Percentiles rank a stretch among this genome's conserved stretches.
Evolutionary conservation across 257 asterid genomes (phyloP).

Genomic region (Cruciata laevipes): DNA sequence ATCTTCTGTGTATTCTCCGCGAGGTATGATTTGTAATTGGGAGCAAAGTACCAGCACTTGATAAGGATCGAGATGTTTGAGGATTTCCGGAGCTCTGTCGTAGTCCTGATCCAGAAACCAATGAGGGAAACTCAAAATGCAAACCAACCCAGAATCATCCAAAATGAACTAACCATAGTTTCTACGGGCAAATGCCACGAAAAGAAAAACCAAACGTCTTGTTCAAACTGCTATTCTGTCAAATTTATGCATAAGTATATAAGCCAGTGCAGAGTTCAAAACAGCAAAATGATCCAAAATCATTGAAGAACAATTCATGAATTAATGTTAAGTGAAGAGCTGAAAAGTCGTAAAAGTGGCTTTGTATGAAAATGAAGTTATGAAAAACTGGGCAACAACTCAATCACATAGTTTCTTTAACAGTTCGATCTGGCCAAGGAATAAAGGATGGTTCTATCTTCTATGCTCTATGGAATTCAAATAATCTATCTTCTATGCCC

Average conservation of each 20-base stretch:
- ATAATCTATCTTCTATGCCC: neutral
- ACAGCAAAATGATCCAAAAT: neutral
- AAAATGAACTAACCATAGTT: neutral
- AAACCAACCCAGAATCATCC: neutral
- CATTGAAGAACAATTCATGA: neutral
- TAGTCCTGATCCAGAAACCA: constrained; percentile 45
- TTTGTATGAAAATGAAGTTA: too few species aligned
- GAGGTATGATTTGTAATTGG: constrained; percentile 47
- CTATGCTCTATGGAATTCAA: neutral
- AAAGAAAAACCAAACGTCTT: too few species aligned
- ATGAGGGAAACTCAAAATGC: constrained; percentile 3
- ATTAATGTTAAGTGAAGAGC: neutral
- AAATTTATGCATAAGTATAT: neutral
- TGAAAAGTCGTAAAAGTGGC: neutral
- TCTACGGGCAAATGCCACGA: neutral
- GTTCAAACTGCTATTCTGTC: neutral
- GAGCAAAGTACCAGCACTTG: constrained; percentile 68
- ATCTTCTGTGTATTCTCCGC: constrained; percentile 41
- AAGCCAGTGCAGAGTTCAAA: neutral
- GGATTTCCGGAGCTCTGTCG: constrained; percentile 65
- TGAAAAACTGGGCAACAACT: neutral
- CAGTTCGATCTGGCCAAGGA: neutral
- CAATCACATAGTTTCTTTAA: too few species aligned
- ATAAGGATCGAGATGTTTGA: constrained; percentile 35
- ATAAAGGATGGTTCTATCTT: neutral